phyloP scores from a whole-genome alignment of 768 basidiomycete species.

The Phanerochaete sordida region DNA sequence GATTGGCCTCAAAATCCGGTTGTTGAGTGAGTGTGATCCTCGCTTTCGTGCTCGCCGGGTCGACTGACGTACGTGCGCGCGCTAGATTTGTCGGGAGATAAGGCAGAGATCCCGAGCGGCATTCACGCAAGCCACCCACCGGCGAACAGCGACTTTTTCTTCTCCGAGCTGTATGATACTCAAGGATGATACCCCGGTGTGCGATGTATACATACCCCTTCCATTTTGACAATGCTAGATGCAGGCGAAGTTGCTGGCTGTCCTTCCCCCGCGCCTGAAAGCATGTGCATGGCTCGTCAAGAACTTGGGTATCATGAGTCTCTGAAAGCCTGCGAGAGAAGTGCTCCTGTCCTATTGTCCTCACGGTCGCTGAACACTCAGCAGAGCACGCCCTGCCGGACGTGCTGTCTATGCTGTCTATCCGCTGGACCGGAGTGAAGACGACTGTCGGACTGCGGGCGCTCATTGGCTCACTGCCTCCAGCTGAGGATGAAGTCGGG shows the following conservation, averaged over 20 bases:
- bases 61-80: neutral
- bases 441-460: neutral
- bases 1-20: slow-evolving; percentile 87
- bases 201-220: neutral
- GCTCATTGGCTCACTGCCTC: neutral
- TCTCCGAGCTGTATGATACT: slow-evolving; percentile 51
- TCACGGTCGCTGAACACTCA: no score
- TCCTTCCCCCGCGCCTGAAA: neutral
- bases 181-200: slow-evolving; percentile 11
- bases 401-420: neutral
- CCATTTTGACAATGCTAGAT: neutral
- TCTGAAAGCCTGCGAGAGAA: neutral
- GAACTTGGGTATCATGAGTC: neutral
- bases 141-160: slow-evolving; percentile 79
- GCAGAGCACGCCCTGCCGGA: no score
- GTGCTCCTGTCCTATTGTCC: neutral
- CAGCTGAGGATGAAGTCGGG: neutral
- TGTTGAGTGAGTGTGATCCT: slow-evolving; percentile 58
- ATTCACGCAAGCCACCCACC: slow-evolving; percentile 78
- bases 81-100: slow-evolving; percentile 83
- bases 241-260: neutral
- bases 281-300: neutral
- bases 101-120: slow-evolving; percentile 83
- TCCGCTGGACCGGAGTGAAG: neutral
- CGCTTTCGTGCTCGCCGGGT: neutral